Percentiles rank a stretch among this genome's conserved stretches.
Conservation (phyloP, 2,329 filamentous ascomycete species). For the Acrocalymma vagum region DNA sequence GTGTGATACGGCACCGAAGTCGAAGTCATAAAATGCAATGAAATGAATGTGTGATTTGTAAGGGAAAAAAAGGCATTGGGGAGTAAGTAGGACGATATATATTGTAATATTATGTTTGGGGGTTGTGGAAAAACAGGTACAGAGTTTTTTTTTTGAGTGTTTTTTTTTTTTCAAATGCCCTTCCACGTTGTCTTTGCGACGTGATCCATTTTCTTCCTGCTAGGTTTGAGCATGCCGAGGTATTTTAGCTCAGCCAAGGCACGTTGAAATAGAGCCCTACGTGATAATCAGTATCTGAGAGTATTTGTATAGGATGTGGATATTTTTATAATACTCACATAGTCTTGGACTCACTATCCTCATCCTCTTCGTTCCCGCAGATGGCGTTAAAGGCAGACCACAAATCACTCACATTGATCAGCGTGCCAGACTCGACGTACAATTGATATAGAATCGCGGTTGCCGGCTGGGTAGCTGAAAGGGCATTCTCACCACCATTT, state of each 20-base stretch:
- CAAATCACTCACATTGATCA: constrained; percentile 82
- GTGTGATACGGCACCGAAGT: constrained; percentile 72
- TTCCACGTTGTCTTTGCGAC: constrained; percentile 84
- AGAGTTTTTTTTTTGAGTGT: too few relatives aligned
- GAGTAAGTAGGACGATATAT: constrained; percentile 12
- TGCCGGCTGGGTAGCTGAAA: constrained; percentile 71
- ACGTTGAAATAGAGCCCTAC: constrained; percentile 79
- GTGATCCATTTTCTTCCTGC: constrained; percentile 91
- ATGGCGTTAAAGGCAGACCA: constrained; percentile 79
- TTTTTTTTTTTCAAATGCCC: constrained; percentile 73
- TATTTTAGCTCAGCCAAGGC: constrained; percentile 84
- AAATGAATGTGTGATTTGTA: not conserved
- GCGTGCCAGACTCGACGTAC: constrained; percentile 77
- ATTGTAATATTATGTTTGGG: constrained; percentile 15
- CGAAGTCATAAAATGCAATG: constrained; percentile 16
- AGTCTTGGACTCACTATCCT: constrained; percentile 58
- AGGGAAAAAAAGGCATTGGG: too few relatives aligned
- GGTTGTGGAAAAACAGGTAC: not conserved
- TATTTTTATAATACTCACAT: constrained; percentile 42
- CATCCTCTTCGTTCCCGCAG: constrained; percentile 60
- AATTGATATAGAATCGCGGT: constrained; percentile 80
- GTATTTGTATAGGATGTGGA: not conserved
- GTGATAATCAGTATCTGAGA: constrained; percentile 15
- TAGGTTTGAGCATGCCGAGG: constrained; percentile 87
- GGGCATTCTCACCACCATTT: constrained; percentile 49